Conservation (phyloP, 148 eudicot genomes). For the Linanthus parryae region DNA sequence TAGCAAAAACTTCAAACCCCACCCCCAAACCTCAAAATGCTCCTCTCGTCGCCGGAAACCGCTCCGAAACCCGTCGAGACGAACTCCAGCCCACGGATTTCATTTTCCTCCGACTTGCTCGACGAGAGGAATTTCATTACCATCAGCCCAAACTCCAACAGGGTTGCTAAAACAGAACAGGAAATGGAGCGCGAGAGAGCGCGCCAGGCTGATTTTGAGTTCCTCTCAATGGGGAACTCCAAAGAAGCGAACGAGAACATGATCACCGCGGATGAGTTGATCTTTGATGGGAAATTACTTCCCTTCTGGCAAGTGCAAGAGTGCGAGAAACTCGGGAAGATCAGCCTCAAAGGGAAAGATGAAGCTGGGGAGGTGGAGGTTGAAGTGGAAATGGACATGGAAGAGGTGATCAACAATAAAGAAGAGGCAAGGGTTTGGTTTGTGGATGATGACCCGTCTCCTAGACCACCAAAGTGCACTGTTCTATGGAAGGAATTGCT, state of each 20-base stretch:
- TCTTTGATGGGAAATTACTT: constrained; percentile 69
- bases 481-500: constrained; percentile 91
- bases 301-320: constrained; percentile 62
- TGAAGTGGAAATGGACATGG: too few species aligned
- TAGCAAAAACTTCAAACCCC: not conserved
- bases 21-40: constrained; percentile 29
- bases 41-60: constrained; percentile 46
- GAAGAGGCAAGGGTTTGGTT: constrained; percentile 75
- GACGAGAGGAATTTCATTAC: constrained; percentile 65
- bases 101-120: constrained; percentile 69
- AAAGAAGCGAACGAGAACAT: constrained; percentile 30
- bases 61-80: constrained; percentile 22
- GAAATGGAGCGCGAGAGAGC: constrained; percentile 17
- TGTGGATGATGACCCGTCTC: constrained; percentile 91
- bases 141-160: constrained; percentile 50
- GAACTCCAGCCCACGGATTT: constrained; percentile 51
- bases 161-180: constrained; percentile 18
- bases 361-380: constrained; percentile 8
- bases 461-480: constrained; percentile 89
- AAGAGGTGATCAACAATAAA: too few species aligned
- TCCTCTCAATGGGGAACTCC: constrained; percentile 39
- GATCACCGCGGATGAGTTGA: constrained; percentile 77
- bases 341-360: constrained; percentile 29
- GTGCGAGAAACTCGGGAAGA: constrained; percentile 45
- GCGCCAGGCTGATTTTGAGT: constrained; percentile 48